Base-by-base conservation (phyloP, 768 basidiomycete genomes). In the Gloeopeniophorella convolvens region DNA sequence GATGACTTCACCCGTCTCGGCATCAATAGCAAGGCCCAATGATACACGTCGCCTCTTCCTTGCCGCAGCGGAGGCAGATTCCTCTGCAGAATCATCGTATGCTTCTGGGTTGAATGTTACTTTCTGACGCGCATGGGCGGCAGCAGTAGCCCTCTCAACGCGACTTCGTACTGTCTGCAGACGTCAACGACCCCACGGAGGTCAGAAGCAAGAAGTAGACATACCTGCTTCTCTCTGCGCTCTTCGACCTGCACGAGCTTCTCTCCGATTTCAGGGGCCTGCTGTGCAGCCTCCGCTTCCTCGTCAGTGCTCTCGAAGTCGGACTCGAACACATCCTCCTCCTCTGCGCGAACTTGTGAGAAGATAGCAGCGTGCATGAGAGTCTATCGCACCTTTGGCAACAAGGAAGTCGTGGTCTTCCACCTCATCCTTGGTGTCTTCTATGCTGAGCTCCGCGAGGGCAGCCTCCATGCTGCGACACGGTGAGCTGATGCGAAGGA, bases 291-390 rank as follows among this genome's bases (percentile, higher is more conserved):
- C 28, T 54, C 52, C 7, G 51, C 69, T 49, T 75, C 78, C 36
- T 88, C 88, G 50, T 91, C 89, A 0, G 89, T 91, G 56, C 84
- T 87, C 55, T 81, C 85, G 60, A 93, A 92, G 63, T 92, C 89
- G 9, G 85, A 87, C 56, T 76, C 88, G 51, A 89, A 88, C 7
- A 83, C 63, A 60, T 91, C 89, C 57, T 86, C 81, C 63, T 93
- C 89, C 44, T 87, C 89, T 89, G 60, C 40, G 45, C 32, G 43
- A 13, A 31, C n/a, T 23, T 42, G 8, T 10, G 9, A 23, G n/a
- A 27, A 21, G 31, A 20, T 5, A 33, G 5, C 16, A 23, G 18
- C 35, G 2, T 20, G 30, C 4, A 27, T 15, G 6, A 43, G 11
- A 12, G 18, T 4, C 21, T n/a, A 49, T 26, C 58, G 30, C 51